Conservation (phyloP, 2,329 filamentous ascomycete species). For the Colletotrichum chrysophilum region DNA sequence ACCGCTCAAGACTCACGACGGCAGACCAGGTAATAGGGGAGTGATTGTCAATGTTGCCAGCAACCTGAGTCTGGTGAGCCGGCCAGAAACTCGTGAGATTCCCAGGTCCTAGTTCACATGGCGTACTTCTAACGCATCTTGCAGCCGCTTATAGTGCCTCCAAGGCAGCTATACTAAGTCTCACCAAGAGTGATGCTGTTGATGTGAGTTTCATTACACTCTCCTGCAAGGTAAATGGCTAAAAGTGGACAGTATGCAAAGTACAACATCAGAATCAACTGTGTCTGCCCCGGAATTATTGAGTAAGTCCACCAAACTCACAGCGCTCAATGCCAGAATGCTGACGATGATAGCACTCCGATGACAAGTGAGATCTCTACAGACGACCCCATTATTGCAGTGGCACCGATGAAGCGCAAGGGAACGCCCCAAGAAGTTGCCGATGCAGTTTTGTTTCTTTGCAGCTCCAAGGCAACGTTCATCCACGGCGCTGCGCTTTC, state of each 20-base stretch:
- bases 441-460: conserved; percentile 49
- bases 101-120: too few species aligned
- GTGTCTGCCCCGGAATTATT: conserved; percentile 51
- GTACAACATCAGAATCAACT: conserved; percentile 49
- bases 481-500: conserved; percentile 48
- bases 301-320: conserved; percentile 29
- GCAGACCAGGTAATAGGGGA: conserved; percentile 42
- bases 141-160: conserved; percentile 49
- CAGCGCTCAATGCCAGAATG: not conserved
- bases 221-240: not conserved
- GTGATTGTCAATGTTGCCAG: conserved; percentile 51
- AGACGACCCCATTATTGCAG: conserved; percentile 34
- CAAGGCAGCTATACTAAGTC: conserved; percentile 49
- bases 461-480: conserved; percentile 49
- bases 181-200: conserved; percentile 53
- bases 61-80: conserved; percentile 45
- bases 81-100: conserved; percentile 43
- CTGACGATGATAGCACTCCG: conserved; percentile 34
- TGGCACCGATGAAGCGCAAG: conserved; percentile 41
- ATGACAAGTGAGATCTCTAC: conserved; percentile 44
- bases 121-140: not conserved
- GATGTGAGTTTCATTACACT: conserved; percentile 35
- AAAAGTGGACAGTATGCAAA: conserved; percentile 41
- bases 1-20: conserved; percentile 45
- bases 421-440: conserved; percentile 51